A percentile compares a stretch with the other conserved stretches of the same genome.
Conservation (phyloP, 306 rosid genomes). For the Abrus precatorius region DNA sequence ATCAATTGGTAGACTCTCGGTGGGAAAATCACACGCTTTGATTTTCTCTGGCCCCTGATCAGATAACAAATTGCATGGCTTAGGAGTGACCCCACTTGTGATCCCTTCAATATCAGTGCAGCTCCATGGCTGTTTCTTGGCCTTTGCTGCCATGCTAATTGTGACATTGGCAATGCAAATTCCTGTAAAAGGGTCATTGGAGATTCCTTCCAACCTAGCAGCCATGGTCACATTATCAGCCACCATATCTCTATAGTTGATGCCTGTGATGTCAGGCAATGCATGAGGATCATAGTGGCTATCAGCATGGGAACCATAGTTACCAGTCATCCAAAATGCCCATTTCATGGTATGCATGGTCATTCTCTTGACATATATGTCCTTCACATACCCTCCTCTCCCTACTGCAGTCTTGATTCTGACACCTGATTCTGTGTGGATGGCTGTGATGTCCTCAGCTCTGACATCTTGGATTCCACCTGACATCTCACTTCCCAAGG, state of each 20-base stretch:
- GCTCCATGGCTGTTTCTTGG: slow-evolving; percentile 81
- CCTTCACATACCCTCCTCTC: slow-evolving; percentile 82
- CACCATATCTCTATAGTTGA: slow-evolving; percentile 68
- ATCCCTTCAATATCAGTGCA: slow-evolving; percentile 71
- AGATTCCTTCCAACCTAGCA: slow-evolving; percentile 78
- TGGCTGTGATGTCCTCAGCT: slow-evolving; percentile 75
- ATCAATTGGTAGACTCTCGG: slow-evolving; percentile 66
- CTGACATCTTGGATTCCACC: slow-evolving; percentile 85
- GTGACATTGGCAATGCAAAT: slow-evolving; percentile 84
- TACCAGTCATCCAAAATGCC: slow-evolving; percentile 85
- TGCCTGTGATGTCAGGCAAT: slow-evolving; percentile 63
- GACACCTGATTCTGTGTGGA: slow-evolving; percentile 72
- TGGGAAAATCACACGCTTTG: slow-evolving; percentile 69
- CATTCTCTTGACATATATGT: slow-evolving; percentile 72
- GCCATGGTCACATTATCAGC: slow-evolving; percentile 81
- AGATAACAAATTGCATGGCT: slow-evolving; percentile 68
- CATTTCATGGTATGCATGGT: slow-evolving; percentile 80
- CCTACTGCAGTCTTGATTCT: slow-evolving; percentile 83
- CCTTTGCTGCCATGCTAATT: slow-evolving; percentile 65
- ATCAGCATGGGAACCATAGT: slow-evolving; percentile 83
- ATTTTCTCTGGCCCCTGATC: slow-evolving; percentile 59
- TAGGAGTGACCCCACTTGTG: slow-evolving; percentile 74
- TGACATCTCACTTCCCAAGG: slow-evolving; percentile 86
- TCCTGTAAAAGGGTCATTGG: slow-evolving; percentile 70
- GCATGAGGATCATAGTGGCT: slow-evolving; percentile 69